phyloP scores from a whole-genome alignment of 768 basidiomycete genomes.

The Saitozyma sp. region DNA sequence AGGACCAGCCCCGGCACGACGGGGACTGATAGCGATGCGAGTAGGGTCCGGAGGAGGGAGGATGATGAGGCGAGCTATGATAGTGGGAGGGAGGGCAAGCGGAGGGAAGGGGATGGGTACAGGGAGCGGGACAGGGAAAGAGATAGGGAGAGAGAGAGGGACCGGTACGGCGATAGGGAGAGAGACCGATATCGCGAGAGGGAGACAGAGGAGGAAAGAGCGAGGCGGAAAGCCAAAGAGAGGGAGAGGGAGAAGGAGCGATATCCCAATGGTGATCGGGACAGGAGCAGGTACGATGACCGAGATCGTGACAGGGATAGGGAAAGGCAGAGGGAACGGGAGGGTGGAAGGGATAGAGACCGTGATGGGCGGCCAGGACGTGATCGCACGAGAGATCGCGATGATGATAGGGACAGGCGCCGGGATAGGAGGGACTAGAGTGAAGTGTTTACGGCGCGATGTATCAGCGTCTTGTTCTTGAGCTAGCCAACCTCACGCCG shows the following conservation, averaged over 20 bases:
- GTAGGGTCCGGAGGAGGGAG: slow-evolving; percentile 17
- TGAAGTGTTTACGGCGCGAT: background rate
- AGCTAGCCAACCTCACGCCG: too few species aligned
- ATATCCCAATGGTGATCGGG: slow-evolving; percentile 1
- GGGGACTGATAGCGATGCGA: slow-evolving; percentile 15
- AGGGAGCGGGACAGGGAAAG: slow-evolving; percentile 22
- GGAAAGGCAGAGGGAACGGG: slow-evolving; percentile 10
- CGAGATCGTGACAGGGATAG: slow-evolving; percentile 18
- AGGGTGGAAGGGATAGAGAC: slow-evolving; percentile 11
- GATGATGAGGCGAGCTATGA: slow-evolving; percentile 14
- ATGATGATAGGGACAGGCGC: slow-evolving; percentile 15
- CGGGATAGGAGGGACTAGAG: slow-evolving; percentile 3
- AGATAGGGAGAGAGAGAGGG: slow-evolving; percentile 15
- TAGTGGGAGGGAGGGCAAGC: slow-evolving; percentile 25
- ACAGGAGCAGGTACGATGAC: slow-evolving; percentile 19
- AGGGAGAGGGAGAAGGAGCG: slow-evolving; percentile 8
- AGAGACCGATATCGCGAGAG: slow-evolving; percentile 19
- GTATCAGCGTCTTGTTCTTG: background rate
- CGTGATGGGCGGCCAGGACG: slow-evolving; percentile 13
- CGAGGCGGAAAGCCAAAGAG: slow-evolving; percentile 33
- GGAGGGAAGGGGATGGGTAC: slow-evolving; percentile 25
- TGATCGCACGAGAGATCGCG: slow-evolving; percentile 9
- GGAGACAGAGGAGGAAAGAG: slow-evolving; percentile 35
- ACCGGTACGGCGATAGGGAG: slow-evolving; percentile 13
- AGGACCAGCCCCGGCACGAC: slow-evolving; percentile 11